phyloP scores from a whole-genome alignment of 805 yeast genomes.

The Candida silvicultrix region DNA sequence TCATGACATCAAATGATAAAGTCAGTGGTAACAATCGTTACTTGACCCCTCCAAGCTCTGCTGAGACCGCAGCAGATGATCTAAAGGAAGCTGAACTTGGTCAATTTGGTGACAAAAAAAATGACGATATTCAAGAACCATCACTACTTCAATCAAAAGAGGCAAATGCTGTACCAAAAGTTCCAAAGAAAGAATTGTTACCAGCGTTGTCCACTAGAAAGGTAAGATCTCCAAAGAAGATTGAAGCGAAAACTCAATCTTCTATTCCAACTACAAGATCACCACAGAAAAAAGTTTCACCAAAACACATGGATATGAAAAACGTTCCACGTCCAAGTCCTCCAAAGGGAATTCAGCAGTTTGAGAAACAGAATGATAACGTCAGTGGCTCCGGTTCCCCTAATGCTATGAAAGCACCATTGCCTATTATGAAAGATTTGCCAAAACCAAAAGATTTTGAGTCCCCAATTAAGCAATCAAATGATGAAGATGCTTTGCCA shows the following conservation, averaged over 20 bases:
- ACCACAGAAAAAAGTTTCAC: not conserved
- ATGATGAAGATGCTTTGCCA: not conserved
- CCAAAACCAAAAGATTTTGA: not conserved
- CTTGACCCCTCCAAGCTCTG: conserved; percentile 20
- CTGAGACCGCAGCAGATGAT: conserved; percentile 12
- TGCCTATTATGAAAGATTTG: not conserved
- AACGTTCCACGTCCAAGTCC: conserved; percentile 18
- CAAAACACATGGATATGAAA: conserved; percentile 10
- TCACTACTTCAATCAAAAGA: not conserved
- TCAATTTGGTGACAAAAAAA: conserved; percentile 8
- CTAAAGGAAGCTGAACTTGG: conserved; percentile 11
- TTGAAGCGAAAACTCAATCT: not conserved
- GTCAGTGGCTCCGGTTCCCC: not conserved
- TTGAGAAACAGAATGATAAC: conserved; percentile 8
- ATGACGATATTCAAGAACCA: conserved; percentile 1
- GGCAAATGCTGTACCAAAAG: not conserved
- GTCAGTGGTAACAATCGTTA: conserved; percentile 22
- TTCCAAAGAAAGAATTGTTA: conserved; percentile 3
- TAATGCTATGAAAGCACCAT: not conserved
- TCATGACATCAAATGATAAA: conserved; percentile 27
- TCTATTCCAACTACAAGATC: conserved; percentile 1
- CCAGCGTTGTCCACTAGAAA: conserved; percentile 3
- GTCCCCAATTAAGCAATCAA: not conserved
- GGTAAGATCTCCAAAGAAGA: not conserved
- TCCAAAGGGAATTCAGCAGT: conserved; percentile 14